Percentiles rank a stretch among this genome's conserved stretches.
Evolutionary conservation across 306 rosid species (phyloP).

Genomic region (Quercus alba): DNA sequence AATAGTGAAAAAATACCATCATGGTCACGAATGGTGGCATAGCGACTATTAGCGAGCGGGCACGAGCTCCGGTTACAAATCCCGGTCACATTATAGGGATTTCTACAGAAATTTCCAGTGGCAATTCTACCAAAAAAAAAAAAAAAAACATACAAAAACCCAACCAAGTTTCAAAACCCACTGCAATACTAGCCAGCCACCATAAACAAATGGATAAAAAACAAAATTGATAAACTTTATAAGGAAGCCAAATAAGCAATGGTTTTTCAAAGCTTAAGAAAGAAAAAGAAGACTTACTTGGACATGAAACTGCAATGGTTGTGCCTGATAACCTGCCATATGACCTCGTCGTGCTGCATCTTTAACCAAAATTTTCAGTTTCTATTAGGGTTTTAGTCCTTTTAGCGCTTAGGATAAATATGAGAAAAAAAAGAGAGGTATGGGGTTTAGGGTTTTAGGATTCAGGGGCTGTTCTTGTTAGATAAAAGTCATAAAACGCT

Average conservation of each 20-base stretch:
- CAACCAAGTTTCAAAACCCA: neutral
- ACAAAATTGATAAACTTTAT: neutral
- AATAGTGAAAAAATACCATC: constrained; percentile 48
- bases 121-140: constrained; percentile 34
- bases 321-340: constrained; percentile 47
- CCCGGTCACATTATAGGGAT: constrained; percentile 86
- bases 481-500: too few species aligned
- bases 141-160: neutral
- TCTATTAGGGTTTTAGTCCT: too few species aligned
- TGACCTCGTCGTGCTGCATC: constrained; percentile 49
- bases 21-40: constrained; percentile 83
- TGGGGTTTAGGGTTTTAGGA: too few species aligned
- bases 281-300: constrained; percentile 23
- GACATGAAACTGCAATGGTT: constrained; percentile 58
- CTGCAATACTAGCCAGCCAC: neutral
- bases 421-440: too few species aligned
- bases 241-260: neutral
- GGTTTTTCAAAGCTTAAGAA: neutral
- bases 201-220: neutral
- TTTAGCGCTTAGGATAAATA: too few species aligned
- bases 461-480: too few species aligned
- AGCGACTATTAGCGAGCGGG: constrained; percentile 93
- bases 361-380: neutral
- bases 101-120: constrained; percentile 80
- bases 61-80: constrained; percentile 91